Evolutionary conservation across 2,329 filamentous ascomycete genomes (phyloP).

Genomic region (Tetracladium maxilliforme): DNA sequence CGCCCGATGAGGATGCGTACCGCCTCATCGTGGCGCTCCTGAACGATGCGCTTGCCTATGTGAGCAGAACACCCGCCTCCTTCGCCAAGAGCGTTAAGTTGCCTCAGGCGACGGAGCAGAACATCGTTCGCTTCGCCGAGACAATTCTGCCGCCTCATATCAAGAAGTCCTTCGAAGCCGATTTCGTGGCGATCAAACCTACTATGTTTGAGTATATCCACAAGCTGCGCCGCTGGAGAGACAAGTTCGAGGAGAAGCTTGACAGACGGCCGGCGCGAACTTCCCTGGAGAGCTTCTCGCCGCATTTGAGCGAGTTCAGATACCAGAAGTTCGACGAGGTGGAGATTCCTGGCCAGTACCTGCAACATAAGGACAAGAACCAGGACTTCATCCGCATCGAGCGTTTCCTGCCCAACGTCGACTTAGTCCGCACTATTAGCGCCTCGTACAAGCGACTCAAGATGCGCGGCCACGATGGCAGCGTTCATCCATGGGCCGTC

Average conservation of each 20-base stretch:
- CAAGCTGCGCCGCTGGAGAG: conserved; percentile 87
- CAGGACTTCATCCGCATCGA: conserved; percentile 97
- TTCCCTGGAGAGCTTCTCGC: conserved; percentile 66
- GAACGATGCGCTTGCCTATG: conserved; percentile 88
- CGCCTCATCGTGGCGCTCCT: conserved; percentile 91
- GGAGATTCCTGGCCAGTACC: conserved; percentile 91
- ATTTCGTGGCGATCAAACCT: conserved; percentile 89
- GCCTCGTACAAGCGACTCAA: conserved; percentile 86
- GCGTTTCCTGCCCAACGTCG: conserved; percentile 87
- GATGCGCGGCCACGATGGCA: conserved; percentile 95
- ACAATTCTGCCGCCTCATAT: conserved; percentile 92
- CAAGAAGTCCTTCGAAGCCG: conserved; percentile 89
- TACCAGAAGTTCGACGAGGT: conserved; percentile 99
- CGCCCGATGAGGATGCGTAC: conserved; percentile 95
- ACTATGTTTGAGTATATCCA: conserved; percentile 99
- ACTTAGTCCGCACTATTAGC: conserved; percentile 79
- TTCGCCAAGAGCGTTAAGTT: conserved; percentile 89
- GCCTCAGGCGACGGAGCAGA: conserved; percentile 78
- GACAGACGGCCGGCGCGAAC: conserved; percentile 55
- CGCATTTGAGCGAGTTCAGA: conserved; percentile 87
- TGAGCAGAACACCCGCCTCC: conserved; percentile 71
- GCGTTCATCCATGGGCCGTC: conserved; percentile 89
- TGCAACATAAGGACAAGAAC: conserved; percentile 97
- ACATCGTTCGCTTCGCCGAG: conserved; percentile 93
- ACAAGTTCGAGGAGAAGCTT: conserved; percentile 95